Conservation (phyloP, 805 yeast species). For the Sugiyamaella americana region DNA sequence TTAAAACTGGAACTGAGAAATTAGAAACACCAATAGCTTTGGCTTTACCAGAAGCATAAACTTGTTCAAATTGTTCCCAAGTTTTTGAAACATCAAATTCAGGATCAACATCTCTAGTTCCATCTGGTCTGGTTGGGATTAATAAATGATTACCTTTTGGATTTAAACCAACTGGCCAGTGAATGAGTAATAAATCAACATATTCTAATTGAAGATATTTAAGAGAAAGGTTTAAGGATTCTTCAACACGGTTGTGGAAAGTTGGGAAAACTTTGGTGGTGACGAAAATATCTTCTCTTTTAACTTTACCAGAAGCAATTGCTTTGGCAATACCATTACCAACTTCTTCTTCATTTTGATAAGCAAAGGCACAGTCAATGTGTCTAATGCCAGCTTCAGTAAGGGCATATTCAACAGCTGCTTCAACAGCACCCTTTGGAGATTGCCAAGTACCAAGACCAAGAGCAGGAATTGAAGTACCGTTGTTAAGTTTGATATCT, state of each 20-base stretch:
- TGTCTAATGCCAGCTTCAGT: constrained; percentile 58
- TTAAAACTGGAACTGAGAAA: constrained; percentile 47
- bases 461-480: constrained; percentile 55
- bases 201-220: constrained; percentile 62
- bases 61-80: constrained; percentile 57
- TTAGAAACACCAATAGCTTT: constrained; percentile 77
- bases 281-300: constrained; percentile 58
- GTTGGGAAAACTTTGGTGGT: constrained; percentile 57
- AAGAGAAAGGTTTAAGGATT: constrained; percentile 54
- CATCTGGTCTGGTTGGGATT: constrained; percentile 37
- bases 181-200: constrained; percentile 71
- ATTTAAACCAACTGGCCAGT: constrained; percentile 68
- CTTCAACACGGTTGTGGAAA: constrained; percentile 37
- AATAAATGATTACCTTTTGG: constrained; percentile 37
- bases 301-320: constrained; percentile 49
- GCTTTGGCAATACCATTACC: constrained; percentile 45
- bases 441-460: constrained; percentile 76
- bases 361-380: constrained; percentile 69
- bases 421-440: constrained; percentile 45
- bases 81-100: constrained; percentile 41
- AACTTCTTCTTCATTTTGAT: constrained; percentile 60
- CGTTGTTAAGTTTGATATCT: constrained; percentile 42
- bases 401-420: constrained; percentile 56
- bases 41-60: constrained; percentile 43
- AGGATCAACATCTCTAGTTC: constrained; percentile 34